These are phyloP conservation scores for Russula brevipes DNA, from an alignment of 768 basidiomycete genomes.

Conservation along the genomic window DNA sequence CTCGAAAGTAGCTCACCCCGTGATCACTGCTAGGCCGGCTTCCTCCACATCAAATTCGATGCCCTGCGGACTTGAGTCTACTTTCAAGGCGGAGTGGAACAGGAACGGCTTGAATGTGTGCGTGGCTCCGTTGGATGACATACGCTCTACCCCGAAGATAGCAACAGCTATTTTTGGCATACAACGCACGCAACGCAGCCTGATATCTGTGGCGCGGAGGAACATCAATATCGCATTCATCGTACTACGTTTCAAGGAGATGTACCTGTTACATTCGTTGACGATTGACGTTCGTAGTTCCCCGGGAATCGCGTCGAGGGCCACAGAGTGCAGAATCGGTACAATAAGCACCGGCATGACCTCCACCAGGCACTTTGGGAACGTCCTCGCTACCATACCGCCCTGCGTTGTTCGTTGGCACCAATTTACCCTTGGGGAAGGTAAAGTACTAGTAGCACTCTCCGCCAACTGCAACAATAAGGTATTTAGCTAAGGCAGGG, in stretches of 20 bases:
- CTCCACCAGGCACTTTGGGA: constrained; percentile 79
- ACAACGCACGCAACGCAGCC: constrained; percentile 63
- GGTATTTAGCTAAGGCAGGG: constrained; percentile 87
- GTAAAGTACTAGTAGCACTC: constrained; percentile 82
- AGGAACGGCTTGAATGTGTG: constrained; percentile 85
- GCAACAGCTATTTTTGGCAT: constrained; percentile 68
- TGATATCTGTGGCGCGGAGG: constrained; percentile 55
- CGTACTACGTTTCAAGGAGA: background rate
- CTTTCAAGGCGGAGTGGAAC: constrained; percentile 59
- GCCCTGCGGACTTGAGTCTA: constrained; percentile 59
- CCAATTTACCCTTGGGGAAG: constrained; percentile 92
- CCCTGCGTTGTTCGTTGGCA: constrained; percentile 64
- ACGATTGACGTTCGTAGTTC: constrained; percentile 72
- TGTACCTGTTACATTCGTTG: constrained; percentile 72
- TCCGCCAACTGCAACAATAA: constrained; percentile 87
- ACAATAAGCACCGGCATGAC: constrained; percentile 82
- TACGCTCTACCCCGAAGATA: constrained; percentile 81
- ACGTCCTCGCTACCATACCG: constrained; percentile 36
- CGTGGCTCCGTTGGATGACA: constrained; percentile 84
- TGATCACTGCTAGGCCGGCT: constrained; percentile 49
- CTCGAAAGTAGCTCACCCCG: constrained; percentile 79
- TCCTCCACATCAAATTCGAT: constrained; percentile 73
- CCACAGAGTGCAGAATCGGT: constrained; percentile 90
- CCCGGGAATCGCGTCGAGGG: constrained; percentile 72
- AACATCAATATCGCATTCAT: background rate